Conservation (phyloP, 257 asterid genomes). For the Hygrophila difformis region DNA sequence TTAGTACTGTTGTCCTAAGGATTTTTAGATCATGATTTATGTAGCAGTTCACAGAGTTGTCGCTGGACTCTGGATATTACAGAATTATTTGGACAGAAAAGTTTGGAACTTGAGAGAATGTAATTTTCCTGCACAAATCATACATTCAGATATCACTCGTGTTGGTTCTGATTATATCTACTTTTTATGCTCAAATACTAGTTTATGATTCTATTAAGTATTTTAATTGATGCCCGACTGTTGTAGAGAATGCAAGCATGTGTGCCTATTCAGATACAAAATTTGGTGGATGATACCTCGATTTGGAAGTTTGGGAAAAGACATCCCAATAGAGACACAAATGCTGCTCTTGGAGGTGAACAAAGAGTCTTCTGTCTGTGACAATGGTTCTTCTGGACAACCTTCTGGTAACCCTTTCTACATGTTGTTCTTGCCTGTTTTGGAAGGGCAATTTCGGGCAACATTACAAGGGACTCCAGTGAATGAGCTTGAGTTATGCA, state of each 20-base stretch:
- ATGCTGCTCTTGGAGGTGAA: constrained; percentile 44
- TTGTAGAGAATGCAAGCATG: constrained; percentile 31
- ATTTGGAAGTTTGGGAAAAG: constrained; percentile 28
- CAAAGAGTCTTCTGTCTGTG: constrained; percentile 22
- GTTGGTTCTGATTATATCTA: neutral
- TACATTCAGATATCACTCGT: neutral
- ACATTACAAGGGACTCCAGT: constrained; percentile 34
- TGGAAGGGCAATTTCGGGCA: constrained; percentile 49
- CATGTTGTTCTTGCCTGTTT: constrained; percentile 38
- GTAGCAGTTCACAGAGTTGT: too few relatives aligned
- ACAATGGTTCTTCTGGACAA: constrained; percentile 8
- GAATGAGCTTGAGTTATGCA: constrained; percentile 43
- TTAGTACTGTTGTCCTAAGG: too few relatives aligned
- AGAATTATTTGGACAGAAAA: too few relatives aligned
- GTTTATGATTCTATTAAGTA: constrained; percentile 2
- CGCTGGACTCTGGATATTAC: too few relatives aligned
- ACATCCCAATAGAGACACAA: constrained; percentile 44
- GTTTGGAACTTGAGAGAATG: too few relatives aligned
- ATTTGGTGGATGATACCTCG: constrained; percentile 71
- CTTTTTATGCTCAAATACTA: neutral
- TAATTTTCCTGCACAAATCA: too few relatives aligned
- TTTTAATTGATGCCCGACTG: constrained; percentile 2
- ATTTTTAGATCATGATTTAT: too few relatives aligned
- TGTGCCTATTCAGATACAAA: constrained; percentile 41
- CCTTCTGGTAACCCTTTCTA: constrained; percentile 20